A percentile compares a stretch with the other conserved stretches of the same genome.
Evolutionary conservation across 2,329 filamentous ascomycete species (phyloP).

Genomic region (Parastagonospora avenae): DNA sequence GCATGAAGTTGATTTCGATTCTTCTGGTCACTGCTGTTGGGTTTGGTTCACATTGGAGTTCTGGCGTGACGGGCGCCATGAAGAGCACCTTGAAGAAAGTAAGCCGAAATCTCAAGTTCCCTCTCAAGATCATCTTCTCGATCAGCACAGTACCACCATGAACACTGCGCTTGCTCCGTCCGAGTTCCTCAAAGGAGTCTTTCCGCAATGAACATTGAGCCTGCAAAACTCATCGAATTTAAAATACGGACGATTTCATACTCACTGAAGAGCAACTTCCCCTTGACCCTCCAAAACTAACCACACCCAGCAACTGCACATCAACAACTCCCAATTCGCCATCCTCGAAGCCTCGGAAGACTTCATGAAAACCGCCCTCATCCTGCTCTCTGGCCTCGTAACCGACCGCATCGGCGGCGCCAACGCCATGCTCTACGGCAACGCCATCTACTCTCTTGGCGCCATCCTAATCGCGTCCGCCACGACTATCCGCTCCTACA

Average conservation of each 20-base stretch:
- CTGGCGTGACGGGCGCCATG: slow-evolving; percentile 65
- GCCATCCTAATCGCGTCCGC: slow-evolving; percentile 65
- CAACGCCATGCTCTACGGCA: slow-evolving; percentile 64
- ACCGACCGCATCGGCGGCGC: slow-evolving; percentile 66
- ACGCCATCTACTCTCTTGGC: slow-evolving; percentile 63
- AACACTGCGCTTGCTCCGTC: neutral
- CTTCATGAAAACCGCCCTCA: slow-evolving; percentile 65
- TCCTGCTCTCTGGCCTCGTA: slow-evolving; percentile 60
- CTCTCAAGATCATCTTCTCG: neutral
- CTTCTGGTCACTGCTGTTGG: slow-evolving; percentile 60
- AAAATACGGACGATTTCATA: too few relatives aligned
- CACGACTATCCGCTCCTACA: slow-evolving; percentile 60
- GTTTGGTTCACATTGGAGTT: slow-evolving; percentile 65
- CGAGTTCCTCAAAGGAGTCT: too few relatives aligned
- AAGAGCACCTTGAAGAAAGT: slow-evolving; percentile 65
- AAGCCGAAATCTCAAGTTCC: neutral
- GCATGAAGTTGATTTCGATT: slow-evolving; percentile 51
- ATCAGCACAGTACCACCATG: neutral
- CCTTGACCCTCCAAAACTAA: too few relatives aligned
- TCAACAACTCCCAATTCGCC: slow-evolving; percentile 65
- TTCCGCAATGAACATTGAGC: too few relatives aligned
- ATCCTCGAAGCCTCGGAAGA: slow-evolving; percentile 65
- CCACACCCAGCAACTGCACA: slow-evolving; percentile 53
- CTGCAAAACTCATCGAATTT: too few relatives aligned
- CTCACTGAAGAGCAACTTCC: too few relatives aligned